Conservation (phyloP, 805 yeast species). For the Starmera quercuum region DNA sequence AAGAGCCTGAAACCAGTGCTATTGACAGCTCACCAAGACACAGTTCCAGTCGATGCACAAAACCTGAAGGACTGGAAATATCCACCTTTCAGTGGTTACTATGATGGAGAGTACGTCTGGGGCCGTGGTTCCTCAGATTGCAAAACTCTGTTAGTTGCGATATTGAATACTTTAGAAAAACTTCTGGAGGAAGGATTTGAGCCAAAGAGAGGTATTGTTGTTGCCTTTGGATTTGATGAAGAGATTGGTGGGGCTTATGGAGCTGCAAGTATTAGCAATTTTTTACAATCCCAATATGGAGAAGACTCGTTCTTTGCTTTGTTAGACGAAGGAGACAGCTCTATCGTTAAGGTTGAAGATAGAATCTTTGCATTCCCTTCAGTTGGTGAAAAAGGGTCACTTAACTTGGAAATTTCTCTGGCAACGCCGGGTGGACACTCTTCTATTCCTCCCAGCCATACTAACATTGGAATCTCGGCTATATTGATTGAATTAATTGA, state of each 20-base stretch:
- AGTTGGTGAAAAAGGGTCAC: slow-evolving; percentile 56
- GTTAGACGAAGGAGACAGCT: slow-evolving; percentile 53
- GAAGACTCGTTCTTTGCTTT: slow-evolving; percentile 48
- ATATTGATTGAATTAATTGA: slow-evolving; percentile 50
- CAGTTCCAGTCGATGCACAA: slow-evolving; percentile 63
- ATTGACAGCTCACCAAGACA: slow-evolving; percentile 74
- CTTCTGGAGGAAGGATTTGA: slow-evolving; percentile 35
- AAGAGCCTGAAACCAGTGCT: slow-evolving; percentile 50
- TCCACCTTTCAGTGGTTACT: slow-evolving; percentile 58
- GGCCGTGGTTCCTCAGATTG: slow-evolving; percentile 77
- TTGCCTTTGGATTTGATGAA: slow-evolving; percentile 72
- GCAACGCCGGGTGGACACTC: slow-evolving; percentile 70
- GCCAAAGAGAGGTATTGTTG: slow-evolving; percentile 50
- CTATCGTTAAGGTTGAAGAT: slow-evolving; percentile 22
- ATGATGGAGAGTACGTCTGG: slow-evolving; percentile 54
- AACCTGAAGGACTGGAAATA: slow-evolving; percentile 53
- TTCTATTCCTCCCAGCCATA: slow-evolving; percentile 64
- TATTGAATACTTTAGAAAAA: slow-evolving; percentile 52
- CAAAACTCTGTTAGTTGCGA: slow-evolving; percentile 56
- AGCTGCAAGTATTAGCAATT: slow-evolving; percentile 41
- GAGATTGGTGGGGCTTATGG: slow-evolving; percentile 61
- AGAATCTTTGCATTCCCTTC: slow-evolving; percentile 47
- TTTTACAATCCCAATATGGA: slow-evolving; percentile 48
- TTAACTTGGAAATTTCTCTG: slow-evolving; percentile 42
- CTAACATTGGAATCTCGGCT: slow-evolving; percentile 61